These are phyloP conservation scores for Mortierella sp. DNA, from an alignment of 371 early-diverging fungal genomes.

Conservation along the genomic window DNA sequence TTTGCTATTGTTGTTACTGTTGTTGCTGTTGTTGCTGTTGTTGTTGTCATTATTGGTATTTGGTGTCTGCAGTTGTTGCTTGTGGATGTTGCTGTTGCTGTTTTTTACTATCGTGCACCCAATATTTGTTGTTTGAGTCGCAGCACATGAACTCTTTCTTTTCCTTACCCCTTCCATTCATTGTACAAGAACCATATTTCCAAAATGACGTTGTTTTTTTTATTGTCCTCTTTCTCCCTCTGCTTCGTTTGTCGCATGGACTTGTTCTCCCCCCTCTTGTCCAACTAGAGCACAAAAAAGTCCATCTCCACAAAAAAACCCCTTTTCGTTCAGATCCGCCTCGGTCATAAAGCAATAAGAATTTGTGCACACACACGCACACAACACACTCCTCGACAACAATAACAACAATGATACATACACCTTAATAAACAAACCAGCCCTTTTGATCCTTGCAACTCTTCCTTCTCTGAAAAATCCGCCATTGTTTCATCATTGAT, in stretches of 20 bases:
- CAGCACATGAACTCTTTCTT: neutral
- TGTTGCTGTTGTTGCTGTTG: neutral
- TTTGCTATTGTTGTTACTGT: neutral
- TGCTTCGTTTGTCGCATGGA: neutral
- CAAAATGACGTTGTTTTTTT: neutral
- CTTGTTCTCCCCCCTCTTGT: neutral
- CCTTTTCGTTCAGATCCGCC: neutral
- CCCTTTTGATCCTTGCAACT: neutral
- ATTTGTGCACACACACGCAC: neutral
- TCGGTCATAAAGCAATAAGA: neutral
- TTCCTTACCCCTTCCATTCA: neutral
- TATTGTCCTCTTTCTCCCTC: neutral
- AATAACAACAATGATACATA: neutral
- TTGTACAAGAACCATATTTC: neutral
- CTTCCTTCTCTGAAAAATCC: neutral
- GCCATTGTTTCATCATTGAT: neutral
- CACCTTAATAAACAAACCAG: neutral
- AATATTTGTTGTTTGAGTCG: neutral
- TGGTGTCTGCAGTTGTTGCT: neutral
- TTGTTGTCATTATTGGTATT: neutral
- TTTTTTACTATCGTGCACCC: neutral
- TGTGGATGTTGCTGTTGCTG: neutral
- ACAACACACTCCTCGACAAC: neutral
- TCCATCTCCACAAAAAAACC: neutral
- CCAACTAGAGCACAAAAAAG: slow-evolving; percentile 1